Conservation (phyloP, 1,284 basidiomycete species). For the Sporisorium scitamineum region DNA sequence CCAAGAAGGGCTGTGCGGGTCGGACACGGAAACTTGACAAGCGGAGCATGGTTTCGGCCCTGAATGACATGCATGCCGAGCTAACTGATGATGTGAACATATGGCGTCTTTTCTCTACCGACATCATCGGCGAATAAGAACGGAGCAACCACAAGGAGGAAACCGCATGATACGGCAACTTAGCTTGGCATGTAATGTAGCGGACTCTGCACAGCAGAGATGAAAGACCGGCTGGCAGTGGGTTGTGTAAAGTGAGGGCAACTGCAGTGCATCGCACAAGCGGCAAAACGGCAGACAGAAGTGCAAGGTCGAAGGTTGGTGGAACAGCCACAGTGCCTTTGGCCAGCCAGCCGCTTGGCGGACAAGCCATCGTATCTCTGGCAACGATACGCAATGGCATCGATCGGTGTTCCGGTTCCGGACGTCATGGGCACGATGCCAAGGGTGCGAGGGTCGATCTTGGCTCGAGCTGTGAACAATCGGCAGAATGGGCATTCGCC, state of each 20-base stretch:
- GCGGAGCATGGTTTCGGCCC: constrained; percentile 10
- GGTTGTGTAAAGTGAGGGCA: not conserved
- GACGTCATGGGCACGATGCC: too few species aligned
- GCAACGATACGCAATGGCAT: constrained; percentile 3
- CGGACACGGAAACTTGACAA: constrained; percentile 20
- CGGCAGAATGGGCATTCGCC: too few species aligned
- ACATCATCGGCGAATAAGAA: constrained; percentile 11
- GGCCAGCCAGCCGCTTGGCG: constrained; percentile 29
- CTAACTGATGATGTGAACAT: too few species aligned
- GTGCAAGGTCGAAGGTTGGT: constrained; percentile 27
- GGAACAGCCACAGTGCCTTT: constrained; percentile 23
- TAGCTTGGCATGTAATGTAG: constrained; percentile 25
- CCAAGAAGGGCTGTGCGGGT: constrained; percentile 30
- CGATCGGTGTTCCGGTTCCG: constrained; percentile 9
- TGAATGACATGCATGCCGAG: constrained; percentile 19
- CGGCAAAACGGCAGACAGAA: not conserved
- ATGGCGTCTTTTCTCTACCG: too few species aligned
- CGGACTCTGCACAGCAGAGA: not conserved
- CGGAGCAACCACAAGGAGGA: constrained; percentile 10
- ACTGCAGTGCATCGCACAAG: not conserved
- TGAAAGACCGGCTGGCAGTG: not conserved
- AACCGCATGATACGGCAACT: not conserved
- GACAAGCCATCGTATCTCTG: not conserved
- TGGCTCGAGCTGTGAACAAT: not conserved
- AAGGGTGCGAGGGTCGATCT: constrained; percentile 25